These are phyloP conservation scores for Candida sp. DNA, from an alignment of 1,139 yeast species.

Conservation along the genomic window DNA sequence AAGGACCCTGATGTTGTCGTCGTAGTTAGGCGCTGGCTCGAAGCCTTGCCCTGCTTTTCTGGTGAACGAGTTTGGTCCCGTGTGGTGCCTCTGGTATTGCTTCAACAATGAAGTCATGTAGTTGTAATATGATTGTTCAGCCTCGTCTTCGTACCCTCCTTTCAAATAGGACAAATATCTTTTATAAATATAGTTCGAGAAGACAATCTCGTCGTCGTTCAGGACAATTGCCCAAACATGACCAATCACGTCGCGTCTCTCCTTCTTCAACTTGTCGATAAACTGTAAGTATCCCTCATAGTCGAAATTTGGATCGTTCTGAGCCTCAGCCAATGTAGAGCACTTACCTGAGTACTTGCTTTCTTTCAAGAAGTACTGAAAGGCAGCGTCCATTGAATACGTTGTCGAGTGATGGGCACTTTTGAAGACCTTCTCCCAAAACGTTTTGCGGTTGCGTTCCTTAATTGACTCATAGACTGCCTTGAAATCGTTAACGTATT, in stretches of 20 bases:
- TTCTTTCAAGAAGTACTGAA: constrained; percentile 25
- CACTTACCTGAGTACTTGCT: constrained; percentile 8
- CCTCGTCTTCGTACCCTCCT: constrained; percentile 20
- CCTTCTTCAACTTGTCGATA: constrained; percentile 25
- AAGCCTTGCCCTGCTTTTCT: constrained; percentile 16
- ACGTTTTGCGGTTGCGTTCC: constrained; percentile 21
- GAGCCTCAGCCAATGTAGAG: constrained; percentile 28
- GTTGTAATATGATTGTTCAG: constrained; percentile 25
- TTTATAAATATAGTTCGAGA: constrained; percentile 28
- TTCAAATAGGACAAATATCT: constrained; percentile 25
- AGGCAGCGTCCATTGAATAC: constrained; percentile 29
- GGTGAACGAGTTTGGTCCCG: constrained; percentile 10
- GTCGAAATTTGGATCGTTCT: constrained; percentile 41
- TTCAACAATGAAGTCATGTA: constrained; percentile 24
- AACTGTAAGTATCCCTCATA: constrained; percentile 41
- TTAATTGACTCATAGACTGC: constrained; percentile 27
- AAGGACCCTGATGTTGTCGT: constrained; percentile 22
- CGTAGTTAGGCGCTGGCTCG: constrained; percentile 19
- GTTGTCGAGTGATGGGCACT: constrained; percentile 39
- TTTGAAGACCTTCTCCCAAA: constrained; percentile 42
- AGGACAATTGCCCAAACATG: constrained; percentile 40
- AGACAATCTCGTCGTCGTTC: constrained; percentile 24
- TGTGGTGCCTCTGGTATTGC: constrained; percentile 23
- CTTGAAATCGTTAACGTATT: constrained; percentile 41
- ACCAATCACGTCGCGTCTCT: constrained; percentile 29